Evolutionary conservation across 257 asterid species (phyloP).

Genomic region (Paulownia fortunei): DNA sequence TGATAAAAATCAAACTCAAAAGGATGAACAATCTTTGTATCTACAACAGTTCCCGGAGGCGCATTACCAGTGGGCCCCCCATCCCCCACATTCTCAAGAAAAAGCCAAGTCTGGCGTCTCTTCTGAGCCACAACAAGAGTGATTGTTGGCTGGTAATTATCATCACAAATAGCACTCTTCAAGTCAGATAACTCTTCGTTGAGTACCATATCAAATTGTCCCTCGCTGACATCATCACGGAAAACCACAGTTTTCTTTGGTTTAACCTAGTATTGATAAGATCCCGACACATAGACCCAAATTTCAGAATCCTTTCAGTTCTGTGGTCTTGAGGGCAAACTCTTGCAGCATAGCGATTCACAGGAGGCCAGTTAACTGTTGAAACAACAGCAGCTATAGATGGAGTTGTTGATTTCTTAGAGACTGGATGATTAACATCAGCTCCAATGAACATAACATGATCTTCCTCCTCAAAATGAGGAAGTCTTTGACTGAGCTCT

Average conservation of each 20-base stretch:
- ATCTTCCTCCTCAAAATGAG: constrained; percentile 51
- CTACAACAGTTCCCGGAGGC: constrained; percentile 79
- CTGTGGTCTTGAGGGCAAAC: constrained; percentile 68
- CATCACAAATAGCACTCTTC: constrained; percentile 36
- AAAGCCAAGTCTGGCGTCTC: constrained; percentile 70
- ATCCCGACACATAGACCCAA: constrained; percentile 62
- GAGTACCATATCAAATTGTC: constrained; percentile 80
- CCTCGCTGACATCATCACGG: constrained; percentile 82
- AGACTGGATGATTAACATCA: constrained; percentile 79
- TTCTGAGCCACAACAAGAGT: constrained; percentile 79
- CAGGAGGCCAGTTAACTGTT: constrained; percentile 74
- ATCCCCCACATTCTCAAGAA: constrained; percentile 38
- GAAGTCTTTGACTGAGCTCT: constrained; percentile 58
- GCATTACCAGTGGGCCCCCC: constrained; percentile 49
- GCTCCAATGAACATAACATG: constrained; percentile 83
- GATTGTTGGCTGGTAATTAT: constrained; percentile 52
- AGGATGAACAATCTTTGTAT: constrained; percentile 64
- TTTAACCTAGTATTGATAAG: constrained; percentile 42
- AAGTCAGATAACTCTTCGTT: constrained; percentile 62
- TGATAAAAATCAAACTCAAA: constrained; percentile 74
- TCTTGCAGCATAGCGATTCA: constrained; percentile 68
- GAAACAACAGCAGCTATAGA: constrained; percentile 83
- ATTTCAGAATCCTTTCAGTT: constrained; percentile 56
- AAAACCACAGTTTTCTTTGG: constrained; percentile 65
- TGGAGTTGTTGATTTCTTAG: constrained; percentile 52